Conservation (phyloP, 2,329 filamentous ascomycete species). For the Myotisia sp. region DNA sequence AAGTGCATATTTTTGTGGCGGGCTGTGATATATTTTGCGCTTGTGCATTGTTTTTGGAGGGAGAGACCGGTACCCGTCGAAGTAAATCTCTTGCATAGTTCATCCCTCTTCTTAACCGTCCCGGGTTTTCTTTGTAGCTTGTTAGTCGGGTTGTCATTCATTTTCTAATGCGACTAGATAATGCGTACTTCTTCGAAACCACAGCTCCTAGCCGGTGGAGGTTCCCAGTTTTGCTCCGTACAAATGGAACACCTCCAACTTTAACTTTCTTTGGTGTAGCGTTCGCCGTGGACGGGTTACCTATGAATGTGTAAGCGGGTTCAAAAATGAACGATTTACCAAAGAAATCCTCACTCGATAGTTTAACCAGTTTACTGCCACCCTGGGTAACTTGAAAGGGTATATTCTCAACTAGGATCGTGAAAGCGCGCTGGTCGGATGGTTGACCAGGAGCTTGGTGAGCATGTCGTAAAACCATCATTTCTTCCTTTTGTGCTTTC, state of each 20-base stretch:
- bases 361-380: constrained; percentile 67
- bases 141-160: constrained; percentile 3
- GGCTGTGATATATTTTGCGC: constrained; percentile 9
- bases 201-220: constrained; percentile 64
- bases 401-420: constrained; percentile 57
- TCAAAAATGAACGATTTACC: constrained; percentile 11
- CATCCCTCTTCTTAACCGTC: constrained; percentile 51
- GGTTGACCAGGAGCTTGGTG: constrained; percentile 18
- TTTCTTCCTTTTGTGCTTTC: constrained; percentile 41
- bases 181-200: constrained; percentile 58
- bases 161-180: not conserved
- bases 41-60: constrained; percentile 17
- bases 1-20: constrained; percentile 5
- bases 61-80: constrained; percentile 38
- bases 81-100: constrained; percentile 55
- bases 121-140: constrained; percentile 26
- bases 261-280: constrained; percentile 59
- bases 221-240: constrained; percentile 77
- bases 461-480: constrained; percentile 28
- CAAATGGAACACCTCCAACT: constrained; percentile 66
- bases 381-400: constrained; percentile 59
- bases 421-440: constrained; percentile 36
- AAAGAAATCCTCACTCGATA: constrained; percentile 45
- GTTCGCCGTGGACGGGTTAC: constrained; percentile 45
- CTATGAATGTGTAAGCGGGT: constrained; percentile 35